Evolutionary conservation across 345 rosid genomes (phyloP).

Genomic region (Geranium brycei): DNA sequence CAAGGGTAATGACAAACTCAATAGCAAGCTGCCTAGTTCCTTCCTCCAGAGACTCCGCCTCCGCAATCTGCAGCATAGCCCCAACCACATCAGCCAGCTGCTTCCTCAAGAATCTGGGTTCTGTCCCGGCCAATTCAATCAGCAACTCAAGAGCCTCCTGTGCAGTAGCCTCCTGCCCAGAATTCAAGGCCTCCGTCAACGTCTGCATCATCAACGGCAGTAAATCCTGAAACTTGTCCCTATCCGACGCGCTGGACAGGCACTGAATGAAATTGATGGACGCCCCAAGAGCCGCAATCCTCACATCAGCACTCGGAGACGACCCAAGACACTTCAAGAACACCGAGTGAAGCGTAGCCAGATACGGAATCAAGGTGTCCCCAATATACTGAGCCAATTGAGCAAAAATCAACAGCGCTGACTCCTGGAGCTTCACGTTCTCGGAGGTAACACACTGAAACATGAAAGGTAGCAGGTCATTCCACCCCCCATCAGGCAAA

Average conservation of each 20-base stretch:
- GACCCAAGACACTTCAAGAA: constrained; percentile 66
- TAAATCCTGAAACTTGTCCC: constrained; percentile 93
- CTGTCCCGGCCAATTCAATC: constrained; percentile 90
- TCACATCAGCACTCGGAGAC: constrained; percentile 55
- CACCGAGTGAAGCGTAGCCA: constrained; percentile 70
- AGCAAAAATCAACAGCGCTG: constrained; percentile 82
- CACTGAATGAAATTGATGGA: constrained; percentile 92
- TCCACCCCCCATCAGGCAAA: constrained; percentile 82
- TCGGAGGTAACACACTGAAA: constrained; percentile 84
- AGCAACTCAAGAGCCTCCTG: constrained; percentile 91
- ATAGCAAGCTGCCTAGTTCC: constrained; percentile 84
- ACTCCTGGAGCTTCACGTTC: constrained; percentile 71
- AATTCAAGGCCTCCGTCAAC: constrained; percentile 80
- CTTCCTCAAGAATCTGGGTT: constrained; percentile 79
- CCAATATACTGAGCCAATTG: constrained; percentile 91
- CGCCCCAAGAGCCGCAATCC: constrained; percentile 84
- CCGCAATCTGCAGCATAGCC: constrained; percentile 91
- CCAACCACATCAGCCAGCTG: constrained; percentile 87
- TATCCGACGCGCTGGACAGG: constrained; percentile 45
- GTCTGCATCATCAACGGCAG: constrained; percentile 89
- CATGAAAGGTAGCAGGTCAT: constrained; percentile 86
- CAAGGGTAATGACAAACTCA: constrained; percentile 87
- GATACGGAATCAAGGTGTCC: constrained; percentile 58
- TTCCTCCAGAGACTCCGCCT: constrained; percentile 87
- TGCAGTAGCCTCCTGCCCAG: constrained; percentile 83